Percentiles rank a stretch among this genome's conserved stretches.
Evolutionary conservation across 305 asterid genomes (phyloP).

Genomic region (Solanum hybrid): DNA sequence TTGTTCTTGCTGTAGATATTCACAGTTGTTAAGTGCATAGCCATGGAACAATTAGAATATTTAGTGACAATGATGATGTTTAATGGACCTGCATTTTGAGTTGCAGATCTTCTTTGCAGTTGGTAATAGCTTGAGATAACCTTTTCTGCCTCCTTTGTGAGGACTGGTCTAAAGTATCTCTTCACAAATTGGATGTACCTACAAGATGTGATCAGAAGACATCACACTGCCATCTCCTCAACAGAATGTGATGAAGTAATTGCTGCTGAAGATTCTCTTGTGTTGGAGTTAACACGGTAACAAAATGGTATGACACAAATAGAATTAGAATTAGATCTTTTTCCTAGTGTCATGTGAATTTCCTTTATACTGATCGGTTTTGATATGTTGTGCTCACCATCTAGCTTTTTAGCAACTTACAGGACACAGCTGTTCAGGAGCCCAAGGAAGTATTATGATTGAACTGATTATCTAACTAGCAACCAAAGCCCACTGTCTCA

Average conservation of each 20-base stretch:
- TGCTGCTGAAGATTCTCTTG: not conserved
- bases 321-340: not conserved
- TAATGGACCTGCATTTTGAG: conserved; percentile 80
- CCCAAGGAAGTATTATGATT: not conserved
- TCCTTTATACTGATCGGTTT: not conserved
- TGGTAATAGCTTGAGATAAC: conserved; percentile 92
- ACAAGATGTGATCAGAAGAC: conserved; percentile 11
- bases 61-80: not conserved
- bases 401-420: not conserved
- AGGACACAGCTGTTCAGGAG: not conserved
- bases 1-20: conserved; percentile 73
- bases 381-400: not conserved
- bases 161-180: conserved; percentile 76
- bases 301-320: not conserved
- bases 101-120: conserved; percentile 93
- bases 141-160: conserved; percentile 84
- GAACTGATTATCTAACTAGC: not conserved
- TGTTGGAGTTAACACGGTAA: not conserved
- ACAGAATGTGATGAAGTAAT: not conserved
- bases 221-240: not conserved
- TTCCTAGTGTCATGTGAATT: not conserved
- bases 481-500: not conserved
- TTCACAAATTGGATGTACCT: conserved; percentile 83
- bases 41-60: not conserved
- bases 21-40: conserved; percentile 11